Base-by-base conservation (phyloP, 2,329 filamentous ascomycete genomes). In the Sarocladiaceae sp. region DNA sequence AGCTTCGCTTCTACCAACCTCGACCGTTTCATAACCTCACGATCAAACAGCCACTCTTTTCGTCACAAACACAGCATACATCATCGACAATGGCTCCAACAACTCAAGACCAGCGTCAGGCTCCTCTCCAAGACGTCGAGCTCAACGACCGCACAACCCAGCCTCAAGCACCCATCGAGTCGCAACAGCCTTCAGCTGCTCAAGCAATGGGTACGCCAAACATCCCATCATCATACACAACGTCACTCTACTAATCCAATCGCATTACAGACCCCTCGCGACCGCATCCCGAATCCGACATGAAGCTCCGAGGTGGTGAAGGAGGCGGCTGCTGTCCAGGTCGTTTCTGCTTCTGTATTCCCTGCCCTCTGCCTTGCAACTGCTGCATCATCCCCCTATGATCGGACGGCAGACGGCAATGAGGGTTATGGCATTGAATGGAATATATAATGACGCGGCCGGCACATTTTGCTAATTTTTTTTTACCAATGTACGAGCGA, bases 281-380 rank as follows among this genome's bases (percentile, higher is more conserved):
- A 18, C 58, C 61, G 6, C 61, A 56, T 25, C 37, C 53, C 17
- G 56, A 62, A 3, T 47, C 60, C 13, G 57, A 58, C 15, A 51
- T 63, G 20, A 51, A 55, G 7, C 55, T 68, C 28, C 58, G 66
- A 48, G 64, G 66, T 40, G 66, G 66, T 12, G 57, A 62, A 12
- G 53, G 54, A 18, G 55, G 58, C 18, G 56, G 54, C 33, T 50
- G 50, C 36, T 71, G 68, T 51, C 67, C 67, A 3, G 67, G 67
- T 3, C 64, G 67, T 6, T 70, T 70, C 62, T 70, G 68, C 60
- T 70, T 70, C 60, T 66, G 64, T 51, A 59, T 70, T 12, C 68
- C 68, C 12, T 70, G 68, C 57, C 68, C 68, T 17, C 53, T 70
- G 8, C 68, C 68, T 1, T 70, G 67, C 59, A 64, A 70, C 52